Percentiles rank a stretch among this genome's conserved stretches.
Conservation (phyloP, 257 asterid genomes). For the Nicotiana benthamiana region DNA sequence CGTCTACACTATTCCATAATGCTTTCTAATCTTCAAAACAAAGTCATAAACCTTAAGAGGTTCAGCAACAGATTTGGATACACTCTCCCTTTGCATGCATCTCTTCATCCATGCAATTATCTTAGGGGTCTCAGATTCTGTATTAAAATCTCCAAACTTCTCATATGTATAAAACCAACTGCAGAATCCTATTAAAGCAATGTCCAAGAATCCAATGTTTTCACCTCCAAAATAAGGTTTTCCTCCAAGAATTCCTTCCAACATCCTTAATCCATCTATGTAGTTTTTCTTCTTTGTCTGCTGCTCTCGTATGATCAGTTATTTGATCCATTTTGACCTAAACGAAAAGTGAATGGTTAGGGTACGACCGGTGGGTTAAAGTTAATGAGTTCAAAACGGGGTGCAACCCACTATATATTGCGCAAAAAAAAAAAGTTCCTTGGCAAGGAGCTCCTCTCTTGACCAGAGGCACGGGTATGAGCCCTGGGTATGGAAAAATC, state of each 20-base stretch:
- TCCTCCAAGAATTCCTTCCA: slow-evolving; percentile 39
- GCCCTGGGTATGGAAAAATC: too few relatives aligned
- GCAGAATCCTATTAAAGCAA: slow-evolving; percentile 22
- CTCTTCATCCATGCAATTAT: slow-evolving; percentile 21
- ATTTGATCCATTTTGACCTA: slow-evolving; percentile 18
- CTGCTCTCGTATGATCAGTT: slow-evolving; percentile 38
- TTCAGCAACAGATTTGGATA: slow-evolving; percentile 21
- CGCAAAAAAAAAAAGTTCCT: too few relatives aligned
- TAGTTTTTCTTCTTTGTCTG: slow-evolving; percentile 26
- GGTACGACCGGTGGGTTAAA: slow-evolving; percentile 2
- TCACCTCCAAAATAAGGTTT: slow-evolving; percentile 46
- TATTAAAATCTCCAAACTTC: slow-evolving; percentile 22
- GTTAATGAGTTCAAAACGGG: not conserved
- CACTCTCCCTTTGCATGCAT: slow-evolving; percentile 21
- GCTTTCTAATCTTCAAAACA: slow-evolving; percentile 7
- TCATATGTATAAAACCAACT: slow-evolving; percentile 35
- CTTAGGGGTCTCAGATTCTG: slow-evolving; percentile 19
- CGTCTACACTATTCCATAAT: slow-evolving; percentile 10
- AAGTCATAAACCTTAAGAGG: slow-evolving; percentile 22
- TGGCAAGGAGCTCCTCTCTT: too few relatives aligned
- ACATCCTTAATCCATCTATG: slow-evolving; percentile 16
- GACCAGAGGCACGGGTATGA: too few relatives aligned
- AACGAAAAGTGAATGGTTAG: too few relatives aligned
- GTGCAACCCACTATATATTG: too few relatives aligned
- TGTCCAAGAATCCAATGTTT: slow-evolving; percentile 26